Percentiles rank a stretch among this genome's conserved stretches.
Evolutionary conservation across 2,329 filamentous ascomycete genomes (phyloP).

Genomic region (Ceratocystis variospora): DNA sequence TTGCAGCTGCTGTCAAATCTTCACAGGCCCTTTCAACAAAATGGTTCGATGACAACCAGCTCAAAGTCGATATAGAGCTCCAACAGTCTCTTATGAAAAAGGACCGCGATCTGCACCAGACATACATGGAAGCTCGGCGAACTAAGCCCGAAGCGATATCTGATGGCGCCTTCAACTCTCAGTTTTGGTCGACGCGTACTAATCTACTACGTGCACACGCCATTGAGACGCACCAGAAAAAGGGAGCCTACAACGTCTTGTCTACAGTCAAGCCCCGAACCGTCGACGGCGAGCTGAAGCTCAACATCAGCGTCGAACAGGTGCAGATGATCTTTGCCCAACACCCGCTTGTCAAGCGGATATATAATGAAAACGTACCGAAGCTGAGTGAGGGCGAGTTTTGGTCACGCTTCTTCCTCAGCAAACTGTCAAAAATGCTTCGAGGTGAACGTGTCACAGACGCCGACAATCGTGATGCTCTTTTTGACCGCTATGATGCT

Average conservation of each 20-base stretch:
- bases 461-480: slow-evolving; percentile 57
- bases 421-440: slow-evolving; percentile 76
- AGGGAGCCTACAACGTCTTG: slow-evolving; percentile 85
- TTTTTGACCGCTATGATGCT: slow-evolving; percentile 77
- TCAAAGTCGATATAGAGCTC: slow-evolving; percentile 65
- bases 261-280: slow-evolving; percentile 74
- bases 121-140: slow-evolving; percentile 71
- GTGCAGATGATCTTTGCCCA: slow-evolving; percentile 87
- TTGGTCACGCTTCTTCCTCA: slow-evolving; percentile 90
- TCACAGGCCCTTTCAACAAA: slow-evolving; percentile 39
- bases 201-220: slow-evolving; percentile 80
- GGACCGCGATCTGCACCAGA: slow-evolving; percentile 60
- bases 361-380: slow-evolving; percentile 88
- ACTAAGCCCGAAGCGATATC: slow-evolving; percentile 77
- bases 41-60: slow-evolving; percentile 67
- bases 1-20: slow-evolving; percentile 53
- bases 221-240: slow-evolving; percentile 73
- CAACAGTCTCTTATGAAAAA: slow-evolving; percentile 81
- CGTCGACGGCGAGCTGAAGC: slow-evolving; percentile 58
- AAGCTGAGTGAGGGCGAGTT: slow-evolving; percentile 68
- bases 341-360: slow-evolving; percentile 75
- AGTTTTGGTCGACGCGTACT: slow-evolving; percentile 88
- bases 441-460: slow-evolving; percentile 78
- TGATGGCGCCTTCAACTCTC: slow-evolving; percentile 66
- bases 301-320: slow-evolving; percentile 82